Conservation (phyloP, 2,329 filamentous ascomycete species). For the Fusarium vanettenii region DNA sequence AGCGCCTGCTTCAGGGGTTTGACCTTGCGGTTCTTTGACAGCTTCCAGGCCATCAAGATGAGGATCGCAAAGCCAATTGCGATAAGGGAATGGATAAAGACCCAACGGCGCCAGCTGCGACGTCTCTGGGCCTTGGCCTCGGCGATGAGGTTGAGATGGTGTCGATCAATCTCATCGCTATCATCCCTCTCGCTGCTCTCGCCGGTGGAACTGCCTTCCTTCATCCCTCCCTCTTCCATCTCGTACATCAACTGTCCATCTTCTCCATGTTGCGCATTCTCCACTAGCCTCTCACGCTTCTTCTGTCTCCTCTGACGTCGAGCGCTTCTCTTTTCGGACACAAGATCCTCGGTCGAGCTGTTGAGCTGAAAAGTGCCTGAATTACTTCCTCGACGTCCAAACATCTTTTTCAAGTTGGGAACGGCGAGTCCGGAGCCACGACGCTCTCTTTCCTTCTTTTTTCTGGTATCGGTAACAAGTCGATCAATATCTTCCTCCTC, state of each 20-base stretch:
- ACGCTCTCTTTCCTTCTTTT: constrained; percentile 62
- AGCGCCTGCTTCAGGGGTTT: constrained; percentile 46
- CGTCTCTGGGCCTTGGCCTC: constrained; percentile 61
- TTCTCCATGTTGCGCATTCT: constrained; percentile 70
- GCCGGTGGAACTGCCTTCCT: constrained; percentile 72
- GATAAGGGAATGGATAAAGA: constrained; percentile 64
- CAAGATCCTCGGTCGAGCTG: constrained; percentile 61
- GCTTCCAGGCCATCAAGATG: constrained; percentile 68
- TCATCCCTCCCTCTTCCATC: constrained; percentile 84
- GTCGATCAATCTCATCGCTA: constrained; percentile 68
- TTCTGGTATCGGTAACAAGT: constrained; percentile 65
- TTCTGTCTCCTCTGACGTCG: constrained; percentile 63
- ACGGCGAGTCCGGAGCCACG: constrained; percentile 62
- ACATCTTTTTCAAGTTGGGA: constrained; percentile 61
- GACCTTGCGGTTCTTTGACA: constrained; percentile 61
- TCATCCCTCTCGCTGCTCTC: constrained; percentile 71
- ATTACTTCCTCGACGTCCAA: constrained; percentile 53
- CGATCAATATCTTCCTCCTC: constrained; percentile 80
- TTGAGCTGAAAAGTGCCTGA: constrained; percentile 50
- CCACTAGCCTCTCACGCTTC: constrained; percentile 64
- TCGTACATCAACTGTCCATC: constrained; percentile 86
- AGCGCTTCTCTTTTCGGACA: constrained; percentile 60
- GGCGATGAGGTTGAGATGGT: constrained; percentile 60
- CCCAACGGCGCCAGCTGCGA: constrained; percentile 65
- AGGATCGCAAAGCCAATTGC: constrained; percentile 67